Base-by-base conservation (phyloP, 257 asterid species). In the Mitragyna speciosa region DNA sequence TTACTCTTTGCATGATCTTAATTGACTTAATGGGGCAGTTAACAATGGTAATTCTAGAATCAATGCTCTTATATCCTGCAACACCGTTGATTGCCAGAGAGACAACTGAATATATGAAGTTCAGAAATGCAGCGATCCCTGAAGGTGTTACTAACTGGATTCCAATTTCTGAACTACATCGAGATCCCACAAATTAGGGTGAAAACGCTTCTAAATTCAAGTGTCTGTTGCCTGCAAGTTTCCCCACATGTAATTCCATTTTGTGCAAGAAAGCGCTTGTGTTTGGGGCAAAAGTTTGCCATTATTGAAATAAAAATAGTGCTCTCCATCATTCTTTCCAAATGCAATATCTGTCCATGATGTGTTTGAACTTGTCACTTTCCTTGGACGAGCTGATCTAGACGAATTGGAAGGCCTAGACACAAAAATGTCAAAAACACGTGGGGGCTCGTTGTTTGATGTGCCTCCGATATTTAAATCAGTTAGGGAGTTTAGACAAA, bases 41-140 rank as follows among this genome's bases (percentile, higher is more conserved):
- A 24, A 71, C 59, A 71, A 71, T 45, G 75, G 75, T 45, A 36
- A 71, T 71, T 71, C 75, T 43, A 43, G 75, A 71, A 45, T 45
- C 75, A 45, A 43, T n/a, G 58, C 58, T 20, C 39, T 59, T 71
- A 22, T 71, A 71, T 71, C 75, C 75, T 12, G 75, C 75, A 0
- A 43, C 75, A 43, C 75, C 75, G 26, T 17, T 71, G 33, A 45
- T 71, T 2, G 48, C 58, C 58, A 71, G 75, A 71, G 36, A 71
- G 75, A 71, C 75, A 20, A 45, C 3, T 2, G 58, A 71, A 45
- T 24, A 71, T 16, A 28, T 71, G 19, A 45, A 17, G 20, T 71
- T 71, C 11, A 59, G 75, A 20, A 24, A 71, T 14, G 45, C 47
- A 26, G 61, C 15, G 41, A 72, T 72, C 61, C 76, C 76, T 3